Percentiles rank a stretch among this genome's conserved stretches.
These are phyloP conservation scores for Schizothecium vesticola DNA, from an alignment of 495 filamentous ascomycete genomes.

Conservation along the genomic window DNA sequence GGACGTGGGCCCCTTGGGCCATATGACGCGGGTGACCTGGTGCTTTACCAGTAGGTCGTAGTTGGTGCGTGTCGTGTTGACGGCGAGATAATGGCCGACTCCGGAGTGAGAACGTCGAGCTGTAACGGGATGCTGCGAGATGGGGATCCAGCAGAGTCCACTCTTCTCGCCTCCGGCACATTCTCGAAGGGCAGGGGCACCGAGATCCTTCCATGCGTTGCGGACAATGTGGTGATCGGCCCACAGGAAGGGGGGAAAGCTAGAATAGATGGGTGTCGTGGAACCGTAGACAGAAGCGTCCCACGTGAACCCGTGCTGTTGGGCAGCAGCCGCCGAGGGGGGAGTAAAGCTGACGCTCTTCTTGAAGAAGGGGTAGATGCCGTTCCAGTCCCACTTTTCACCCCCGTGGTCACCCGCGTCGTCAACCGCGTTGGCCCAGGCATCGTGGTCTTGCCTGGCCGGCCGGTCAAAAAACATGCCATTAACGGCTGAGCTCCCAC, in stretches of 20 bases:
- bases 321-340: no score
- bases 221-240: not conserved
- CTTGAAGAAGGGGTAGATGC: slow-evolving; percentile 8
- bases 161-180: slow-evolving; percentile 20
- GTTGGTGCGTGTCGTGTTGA: slow-evolving; percentile 29
- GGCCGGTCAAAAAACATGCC: slow-evolving; percentile 39
- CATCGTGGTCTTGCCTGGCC: slow-evolving; percentile 39
- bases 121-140: slow-evolving; percentile 28
- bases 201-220: not conserved
- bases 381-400: slow-evolving; percentile 11
- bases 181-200: not conserved
- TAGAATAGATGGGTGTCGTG: not conserved
- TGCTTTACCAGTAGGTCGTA: slow-evolving; percentile 33
- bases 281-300: not conserved
- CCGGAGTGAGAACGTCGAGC: slow-evolving; percentile 34
- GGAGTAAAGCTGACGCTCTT: slow-evolving; percentile 6
- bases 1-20: slow-evolving; percentile 11
- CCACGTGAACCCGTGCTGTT: slow-evolving; percentile 6
- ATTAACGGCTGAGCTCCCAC: slow-evolving; percentile 42
- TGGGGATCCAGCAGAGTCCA: slow-evolving; percentile 24
- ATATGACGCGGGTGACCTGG: slow-evolving; percentile 23
- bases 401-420: slow-evolving; percentile 47
- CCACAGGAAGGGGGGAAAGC: not conserved
- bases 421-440: no score
- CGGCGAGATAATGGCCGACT: slow-evolving; percentile 32